Base-by-base conservation (phyloP, 768 basidiomycete genomes). In the Strobilomyces confusus region DNA sequence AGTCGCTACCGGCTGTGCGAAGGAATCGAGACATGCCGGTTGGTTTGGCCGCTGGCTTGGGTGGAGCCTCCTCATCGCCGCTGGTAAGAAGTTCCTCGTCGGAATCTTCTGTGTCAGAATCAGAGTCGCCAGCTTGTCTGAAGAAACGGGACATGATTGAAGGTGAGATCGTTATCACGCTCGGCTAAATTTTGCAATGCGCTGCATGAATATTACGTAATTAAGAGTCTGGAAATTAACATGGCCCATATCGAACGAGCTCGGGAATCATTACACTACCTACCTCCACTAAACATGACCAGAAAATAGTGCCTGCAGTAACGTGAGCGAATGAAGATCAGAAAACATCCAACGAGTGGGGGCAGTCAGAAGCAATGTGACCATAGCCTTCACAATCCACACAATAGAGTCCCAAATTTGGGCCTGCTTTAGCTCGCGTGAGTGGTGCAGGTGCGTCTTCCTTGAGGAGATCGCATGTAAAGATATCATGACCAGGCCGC, bases 311-410 rank as follows among this genome's bases (percentile, higher is more conserved):
- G 32, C 20, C 26, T 49, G 49, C 48, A 9, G 44, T 44, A 52
- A 52, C 50, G 29, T 51, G 32, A 58, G 22, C 17, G 44, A 48
- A 43, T 34, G 20, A 52, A 33, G n/a, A 34, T 74, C 72, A 94
- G 72, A 94, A 95, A 52, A 94, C 87, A 71, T 95, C 92, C 68
- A 85, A 70, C 12, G 90, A 91, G 68, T 92, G 83, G 37, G 91
- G 90, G 64, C 92, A 95, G 56, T 92, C 80, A 33, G 78, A 79
- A 6, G 91, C 81, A 34, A 76, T 63, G 67, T 94, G 92, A 9
- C 90, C 92, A 48, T 80, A 77, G 52, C 80, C 80, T 73, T 93
- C 92, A 65, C 92, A 94, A 58, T 94, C 91, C 49, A 85, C 87
- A 66, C 92, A 94, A 63, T 80, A 88, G 37, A 80, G 61, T 48